These are phyloP conservation scores for Cercospora janseana DNA, from an alignment of 2,329 filamentous ascomycete species.

Conservation along the genomic window DNA sequence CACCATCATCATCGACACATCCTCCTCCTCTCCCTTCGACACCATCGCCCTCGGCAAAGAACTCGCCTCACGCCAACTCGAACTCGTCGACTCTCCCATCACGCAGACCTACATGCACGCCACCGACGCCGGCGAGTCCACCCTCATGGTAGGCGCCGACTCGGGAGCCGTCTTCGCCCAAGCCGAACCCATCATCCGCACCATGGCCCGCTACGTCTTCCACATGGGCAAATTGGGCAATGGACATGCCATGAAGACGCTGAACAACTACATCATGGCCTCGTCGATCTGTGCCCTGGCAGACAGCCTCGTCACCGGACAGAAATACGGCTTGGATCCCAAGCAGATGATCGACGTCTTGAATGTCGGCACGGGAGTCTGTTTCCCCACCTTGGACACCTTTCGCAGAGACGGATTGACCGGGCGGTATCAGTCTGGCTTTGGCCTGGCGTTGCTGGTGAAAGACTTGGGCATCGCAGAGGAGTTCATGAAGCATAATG, in stretches of 20 bases:
- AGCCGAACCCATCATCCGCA: constrained; percentile 36
- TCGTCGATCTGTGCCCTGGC: constrained; percentile 37
- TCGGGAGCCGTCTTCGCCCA: constrained; percentile 33
- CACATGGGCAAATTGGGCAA: constrained; percentile 39
- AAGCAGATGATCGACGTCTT: constrained; percentile 44
- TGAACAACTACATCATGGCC: constrained; percentile 42
- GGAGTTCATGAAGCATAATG: constrained; percentile 39
- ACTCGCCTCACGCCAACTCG: constrained; percentile 34
- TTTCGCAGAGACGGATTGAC: constrained; percentile 33
- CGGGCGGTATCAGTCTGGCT: constrained; percentile 36
- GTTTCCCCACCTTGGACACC: constrained; percentile 39
- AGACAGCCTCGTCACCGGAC: constrained; percentile 37
- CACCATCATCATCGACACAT: constrained; percentile 39
- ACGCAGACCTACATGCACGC: constrained; percentile 42
- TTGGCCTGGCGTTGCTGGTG: constrained; percentile 38
- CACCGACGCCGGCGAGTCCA: constrained; percentile 37
- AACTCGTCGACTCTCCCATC: constrained; percentile 40
- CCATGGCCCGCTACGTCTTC: constrained; percentile 40
- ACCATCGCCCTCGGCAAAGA: constrained; percentile 37
- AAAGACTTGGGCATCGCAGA: constrained; percentile 41
- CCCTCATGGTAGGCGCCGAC: constrained; percentile 39
- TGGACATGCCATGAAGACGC: constrained; percentile 41
- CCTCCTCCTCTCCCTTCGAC: constrained; percentile 40
- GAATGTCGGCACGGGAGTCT: constrained; percentile 44
- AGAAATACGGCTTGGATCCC: constrained; percentile 40